A percentile compares a stretch with the other conserved stretches of the same genome.
phyloP scores from a whole-genome alignment of 176 grass and related monocot species.

The Pharus latifolius region DNA sequence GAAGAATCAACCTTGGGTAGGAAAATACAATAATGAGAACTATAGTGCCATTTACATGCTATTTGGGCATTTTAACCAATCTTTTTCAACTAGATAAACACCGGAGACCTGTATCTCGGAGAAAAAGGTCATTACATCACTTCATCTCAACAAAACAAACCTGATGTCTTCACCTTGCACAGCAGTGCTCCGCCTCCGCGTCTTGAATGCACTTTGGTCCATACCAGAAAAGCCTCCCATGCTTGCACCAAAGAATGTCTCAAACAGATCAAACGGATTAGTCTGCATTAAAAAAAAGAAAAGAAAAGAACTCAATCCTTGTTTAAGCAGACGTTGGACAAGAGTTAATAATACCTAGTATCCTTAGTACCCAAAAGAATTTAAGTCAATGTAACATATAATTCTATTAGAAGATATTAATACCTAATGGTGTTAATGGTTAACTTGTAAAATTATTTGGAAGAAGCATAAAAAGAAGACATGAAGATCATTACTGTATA shows the following conservation, averaged over 20 bases:
- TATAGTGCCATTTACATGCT: background rate
- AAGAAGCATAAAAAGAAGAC: conserved; percentile 18
- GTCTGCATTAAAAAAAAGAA: conserved; percentile 43
- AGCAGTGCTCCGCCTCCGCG: conserved; percentile 57
- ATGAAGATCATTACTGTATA: conserved; percentile 62
- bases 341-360: background rate
- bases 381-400: background rate
- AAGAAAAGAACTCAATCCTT: conserved; percentile 10
- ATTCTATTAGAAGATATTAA: background rate
- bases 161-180: conserved; percentile 90
- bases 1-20: no score
- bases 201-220: conserved; percentile 76
- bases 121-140: no score
- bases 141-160: conserved; percentile 43
- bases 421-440: no score
- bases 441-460: background rate
- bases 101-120: background rate
- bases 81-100: conserved; percentile 4
- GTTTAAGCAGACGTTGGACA: background rate
- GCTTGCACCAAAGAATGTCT: conserved; percentile 93
- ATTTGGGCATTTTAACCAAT: background rate
- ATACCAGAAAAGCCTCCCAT: conserved; percentile 90
- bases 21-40: background rate
- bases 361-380: conserved; percentile 7
- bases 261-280: conserved; percentile 97